Conservation (phyloP, 148 eudicot genomes). For the Gaultheria prostrata region DNA sequence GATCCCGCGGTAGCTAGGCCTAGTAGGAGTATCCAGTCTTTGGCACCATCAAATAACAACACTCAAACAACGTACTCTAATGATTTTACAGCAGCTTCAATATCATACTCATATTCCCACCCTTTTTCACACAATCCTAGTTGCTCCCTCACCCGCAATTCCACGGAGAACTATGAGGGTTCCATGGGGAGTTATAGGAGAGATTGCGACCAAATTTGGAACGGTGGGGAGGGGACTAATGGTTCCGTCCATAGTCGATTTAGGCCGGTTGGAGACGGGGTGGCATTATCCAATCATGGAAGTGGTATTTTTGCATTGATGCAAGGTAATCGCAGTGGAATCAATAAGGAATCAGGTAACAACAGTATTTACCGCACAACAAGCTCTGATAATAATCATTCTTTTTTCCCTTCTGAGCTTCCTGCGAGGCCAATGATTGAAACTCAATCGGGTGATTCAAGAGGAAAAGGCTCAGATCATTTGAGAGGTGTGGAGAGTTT, state of each 20-base stretch:
- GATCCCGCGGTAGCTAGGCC: conserved; percentile 37
- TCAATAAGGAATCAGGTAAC: conserved; percentile 45
- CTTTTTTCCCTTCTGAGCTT: conserved; percentile 73
- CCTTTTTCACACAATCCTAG: conserved; percentile 78
- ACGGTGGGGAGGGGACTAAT: conserved; percentile 85
- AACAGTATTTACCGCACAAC: conserved; percentile 45
- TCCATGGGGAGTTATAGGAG: conserved; percentile 63
- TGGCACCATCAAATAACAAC: conserved; percentile 46
- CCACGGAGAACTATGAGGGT: conserved; percentile 64
- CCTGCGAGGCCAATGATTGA: conserved; percentile 62
- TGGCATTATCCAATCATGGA: conserved; percentile 47
- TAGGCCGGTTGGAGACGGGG: conserved; percentile 77
- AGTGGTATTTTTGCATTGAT: conserved; percentile 41
- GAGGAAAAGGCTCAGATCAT: conserved; percentile 44
- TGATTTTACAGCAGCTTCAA: conserved; percentile 64
- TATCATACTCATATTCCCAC: conserved; percentile 68
- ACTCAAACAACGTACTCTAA: conserved; percentile 60
- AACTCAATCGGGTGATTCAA: conserved; percentile 45
- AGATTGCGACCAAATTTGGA: conserved; percentile 71
- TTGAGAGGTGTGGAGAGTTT: conserved; percentile 39
- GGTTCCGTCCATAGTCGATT: conserved; percentile 91
- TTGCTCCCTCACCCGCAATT: conserved; percentile 74
- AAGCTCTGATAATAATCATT: conserved; percentile 56
- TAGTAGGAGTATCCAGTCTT: conserved; percentile 51
- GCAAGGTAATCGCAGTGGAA: conserved; percentile 34